Evolutionary conservation across 495 filamentous ascomycete species (phyloP), one percentile per base, ranked within the genome.

Genomic region (Penicillium psychrofluorescens): DNA sequence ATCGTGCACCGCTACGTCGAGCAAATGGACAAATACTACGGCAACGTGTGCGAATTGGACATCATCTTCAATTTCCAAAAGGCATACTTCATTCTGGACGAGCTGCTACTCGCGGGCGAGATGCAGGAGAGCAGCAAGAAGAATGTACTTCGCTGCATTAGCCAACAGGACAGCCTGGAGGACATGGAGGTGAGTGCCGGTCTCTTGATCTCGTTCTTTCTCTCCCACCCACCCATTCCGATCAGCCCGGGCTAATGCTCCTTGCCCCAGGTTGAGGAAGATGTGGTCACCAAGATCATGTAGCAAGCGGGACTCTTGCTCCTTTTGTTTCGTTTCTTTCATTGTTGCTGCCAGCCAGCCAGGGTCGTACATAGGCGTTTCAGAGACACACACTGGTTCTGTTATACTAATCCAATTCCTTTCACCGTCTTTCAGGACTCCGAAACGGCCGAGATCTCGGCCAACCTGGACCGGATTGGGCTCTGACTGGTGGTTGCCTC

Each of bases 11-110:
- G 92, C 54, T 97, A 96, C 64, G 92, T 97, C 39, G 92, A 99
- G 66, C 92, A 97, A 71, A 99, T 97, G 92, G 92, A 99, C 76
- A 99, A 97, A 64, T 99, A 97, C 75, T 99, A 99, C 62, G 92
- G 92, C 64, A 99, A 99, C 68, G 92, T 99, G 45, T 99, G 92
- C 80, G 94, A 99, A 73, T 74, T 98, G 52, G 92, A 98, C 58
- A 92, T 98, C 60, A 95, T 97, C 58, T 99, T 99, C 78, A 97
- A 97, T 66, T 97, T 97, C 65, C 92, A 96, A 62, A 97, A 97
- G 71, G 92, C 94, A 43, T 99, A 99, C 66, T 96, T 94, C 66
- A 97, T 99, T 55, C 76, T 99, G 15, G 92, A 99, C 58, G 92
- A 99, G 74, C 77, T 99, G 38, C 76, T 99, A 53, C 63, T 99